Base-by-base conservation (phyloP, 768 basidiomycete species). In the Chalciporus pseudorubinellus region DNA sequence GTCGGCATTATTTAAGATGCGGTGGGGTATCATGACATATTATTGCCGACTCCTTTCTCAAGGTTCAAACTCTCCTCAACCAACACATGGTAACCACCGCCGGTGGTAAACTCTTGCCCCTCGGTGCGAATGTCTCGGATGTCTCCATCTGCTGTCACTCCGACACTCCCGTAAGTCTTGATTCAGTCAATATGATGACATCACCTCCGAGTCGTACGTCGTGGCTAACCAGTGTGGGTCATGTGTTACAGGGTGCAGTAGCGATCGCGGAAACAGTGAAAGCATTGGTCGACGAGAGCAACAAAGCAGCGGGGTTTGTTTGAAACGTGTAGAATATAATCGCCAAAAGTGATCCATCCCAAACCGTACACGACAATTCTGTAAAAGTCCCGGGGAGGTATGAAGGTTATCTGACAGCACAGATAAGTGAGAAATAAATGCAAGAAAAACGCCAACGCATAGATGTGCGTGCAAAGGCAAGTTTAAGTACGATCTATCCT, bases 101-200 rank as follows among this genome's bases (percentile, higher is more conserved):
- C 1, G 63, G 66, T 21, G 77, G 75, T 3, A 67, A 61, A 0
- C 64, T 59, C 44, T 56, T 83, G 1, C 74, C 77, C 3, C 64
- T 83, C 2, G 75, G 74, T 6, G 62, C 68, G 5, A 70, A 73
- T 44, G 59, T 84, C 9, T 49, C 57, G 0, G 78, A 81, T 46
- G 79, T 85, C 0, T 78, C 83, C 4, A 84, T 85, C 19, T 85
- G 82, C 48, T 80, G 80, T 52, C 84, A 85, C 60, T 84, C 82
- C 0, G 83, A 85, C 50, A 84, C 81, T 1, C 81, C 84, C 1
- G 80, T 84, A 34, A 61, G 81, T 61, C 48, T 26, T 5, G 14
- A n/a, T 34, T 6, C 26, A 26, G 26, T 26, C 6, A 6, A 26
- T 7, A 26, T 26, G 6, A 3, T 26, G 34, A 46, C 40, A 1